Evolutionary conservation across 2,329 filamentous ascomycete species (phyloP).

Genomic region (Alternaria ethzedia): DNA sequence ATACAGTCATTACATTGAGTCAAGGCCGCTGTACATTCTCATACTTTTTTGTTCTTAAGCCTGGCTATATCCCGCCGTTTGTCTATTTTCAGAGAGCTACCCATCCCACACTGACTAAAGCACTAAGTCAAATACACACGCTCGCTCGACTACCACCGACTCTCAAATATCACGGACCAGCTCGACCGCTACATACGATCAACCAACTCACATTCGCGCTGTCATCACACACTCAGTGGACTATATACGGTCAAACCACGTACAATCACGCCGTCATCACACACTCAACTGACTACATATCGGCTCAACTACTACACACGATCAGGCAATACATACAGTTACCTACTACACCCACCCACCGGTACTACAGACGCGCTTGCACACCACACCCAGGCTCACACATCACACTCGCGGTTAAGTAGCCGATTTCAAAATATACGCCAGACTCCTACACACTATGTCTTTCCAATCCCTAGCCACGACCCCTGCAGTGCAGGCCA

Average conservation of each 20-base stretch:
- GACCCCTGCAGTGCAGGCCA: neutral
- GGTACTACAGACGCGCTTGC: neutral
- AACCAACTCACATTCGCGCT: neutral
- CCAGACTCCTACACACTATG: neutral
- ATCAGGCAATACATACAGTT: neutral
- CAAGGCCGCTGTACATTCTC: neutral
- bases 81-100: neutral
- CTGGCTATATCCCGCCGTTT: neutral
- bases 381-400: neutral
- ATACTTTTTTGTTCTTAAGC: neutral
- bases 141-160: neutral
- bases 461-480: neutral
- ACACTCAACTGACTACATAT: neutral
- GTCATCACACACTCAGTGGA: neutral
- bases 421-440: neutral
- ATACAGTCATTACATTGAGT: fast-evolving
- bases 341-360: too few species aligned
- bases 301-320: neutral
- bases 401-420: neutral
- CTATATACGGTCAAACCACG: neutral
- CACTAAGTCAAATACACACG: neutral
- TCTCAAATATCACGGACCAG: neutral
- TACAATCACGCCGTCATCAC: neutral
- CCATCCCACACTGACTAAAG: neutral
- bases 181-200: neutral